Evolutionary conservation across 805 yeast genomes (phyloP).

Genomic region (Zygotorulaspora florentina): DNA sequence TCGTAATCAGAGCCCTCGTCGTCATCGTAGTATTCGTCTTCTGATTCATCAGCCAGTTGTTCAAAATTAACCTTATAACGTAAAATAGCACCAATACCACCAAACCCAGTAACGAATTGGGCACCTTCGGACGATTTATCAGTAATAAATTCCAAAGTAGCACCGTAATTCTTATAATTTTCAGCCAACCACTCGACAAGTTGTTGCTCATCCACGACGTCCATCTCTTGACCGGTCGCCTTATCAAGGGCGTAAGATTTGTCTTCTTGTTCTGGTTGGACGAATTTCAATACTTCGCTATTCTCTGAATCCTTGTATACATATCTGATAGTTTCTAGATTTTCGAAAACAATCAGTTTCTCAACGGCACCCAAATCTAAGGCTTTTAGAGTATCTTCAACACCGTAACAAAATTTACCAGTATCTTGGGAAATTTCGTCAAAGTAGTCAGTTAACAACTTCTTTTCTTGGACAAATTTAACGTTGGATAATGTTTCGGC

Average conservation of each 20-base stretch:
- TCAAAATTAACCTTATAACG: constrained; percentile 97
- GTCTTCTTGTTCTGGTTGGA: constrained; percentile 67
- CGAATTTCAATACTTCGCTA: constrained; percentile 65
- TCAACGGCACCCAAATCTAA: constrained; percentile 96
- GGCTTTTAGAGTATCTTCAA: constrained; percentile 94
- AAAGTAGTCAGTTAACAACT: constrained; percentile 83
- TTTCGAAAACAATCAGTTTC: constrained; percentile 86
- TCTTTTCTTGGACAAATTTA: constrained; percentile 97
- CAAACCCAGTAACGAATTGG: constrained; percentile 95
- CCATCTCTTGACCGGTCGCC: constrained; percentile 88
- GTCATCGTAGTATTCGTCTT: constrained; percentile 83
- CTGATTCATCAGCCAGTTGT: constrained; percentile 83
- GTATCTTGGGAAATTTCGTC: constrained; percentile 97
- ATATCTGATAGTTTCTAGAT: constrained; percentile 79
- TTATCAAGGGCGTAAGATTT: constrained; percentile 76
- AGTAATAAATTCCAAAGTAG: constrained; percentile 91
- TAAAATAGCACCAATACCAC: constrained; percentile 96
- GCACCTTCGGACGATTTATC: constrained; percentile 98
- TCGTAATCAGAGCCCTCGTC: constrained; percentile 43
- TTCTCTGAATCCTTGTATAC: constrained; percentile 82
- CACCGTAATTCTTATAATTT: constrained; percentile 91
- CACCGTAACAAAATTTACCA: constrained; percentile 96
- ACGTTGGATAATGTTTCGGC: constrained; percentile 97
- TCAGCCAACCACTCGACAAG: constrained; percentile 98
- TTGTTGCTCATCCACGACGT: constrained; percentile 75